A percentile compares a stretch with the other conserved stretches of the same genome.
Evolutionary conservation across 768 basidiomycete species (phyloP).

Genomic region (Lentinula guzmanii): DNA sequence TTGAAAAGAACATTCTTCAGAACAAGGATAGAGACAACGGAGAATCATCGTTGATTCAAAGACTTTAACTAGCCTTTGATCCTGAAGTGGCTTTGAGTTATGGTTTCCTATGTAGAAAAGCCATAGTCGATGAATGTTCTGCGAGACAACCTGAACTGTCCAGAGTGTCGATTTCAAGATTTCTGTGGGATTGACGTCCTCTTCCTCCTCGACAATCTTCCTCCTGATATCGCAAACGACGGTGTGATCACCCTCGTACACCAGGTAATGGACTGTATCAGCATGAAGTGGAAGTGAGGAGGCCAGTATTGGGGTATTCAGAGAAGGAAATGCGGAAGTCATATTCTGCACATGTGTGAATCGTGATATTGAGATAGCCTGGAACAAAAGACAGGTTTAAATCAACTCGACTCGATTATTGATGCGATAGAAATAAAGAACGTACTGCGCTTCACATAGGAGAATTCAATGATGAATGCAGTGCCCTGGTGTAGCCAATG

Average conservation of each 20-base stretch:
- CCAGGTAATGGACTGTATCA: background rate
- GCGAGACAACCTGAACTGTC: background rate
- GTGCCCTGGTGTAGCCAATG: background rate
- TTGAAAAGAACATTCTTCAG: background rate
- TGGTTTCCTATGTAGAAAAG: background rate
- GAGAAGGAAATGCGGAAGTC: background rate
- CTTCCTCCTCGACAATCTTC: background rate
- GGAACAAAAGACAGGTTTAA: background rate
- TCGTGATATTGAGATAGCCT: background rate
- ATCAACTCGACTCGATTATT: background rate
- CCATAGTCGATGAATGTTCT: background rate
- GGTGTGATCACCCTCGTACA: background rate
- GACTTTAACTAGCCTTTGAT: background rate
- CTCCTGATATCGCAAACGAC: background rate
- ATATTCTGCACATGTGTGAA: background rate
- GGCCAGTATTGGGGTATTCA: background rate
- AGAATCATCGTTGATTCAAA: background rate
- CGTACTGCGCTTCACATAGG: background rate
- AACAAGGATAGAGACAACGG: constrained; percentile 1
- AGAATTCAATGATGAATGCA: background rate
- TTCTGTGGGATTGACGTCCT: background rate
- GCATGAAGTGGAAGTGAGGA: background rate
- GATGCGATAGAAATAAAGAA: background rate
- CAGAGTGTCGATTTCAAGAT: background rate
- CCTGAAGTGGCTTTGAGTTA: background rate